Percentiles rank a stretch among this genome's conserved stretches.
Conservation (phyloP, 73 alveolate species). For the Paraurostyla sp. region DNA sequence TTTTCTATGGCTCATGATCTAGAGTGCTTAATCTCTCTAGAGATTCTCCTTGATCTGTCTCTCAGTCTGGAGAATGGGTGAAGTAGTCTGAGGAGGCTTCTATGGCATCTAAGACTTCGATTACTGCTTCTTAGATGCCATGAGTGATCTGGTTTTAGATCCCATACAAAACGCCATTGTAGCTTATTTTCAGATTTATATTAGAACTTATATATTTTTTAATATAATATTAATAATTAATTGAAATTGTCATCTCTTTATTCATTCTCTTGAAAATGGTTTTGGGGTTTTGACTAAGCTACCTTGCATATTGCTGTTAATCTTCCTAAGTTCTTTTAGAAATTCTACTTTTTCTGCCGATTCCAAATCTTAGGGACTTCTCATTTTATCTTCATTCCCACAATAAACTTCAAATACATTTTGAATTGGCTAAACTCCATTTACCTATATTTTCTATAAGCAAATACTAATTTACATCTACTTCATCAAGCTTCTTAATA, state of each 20-base stretch:
- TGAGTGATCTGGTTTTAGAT: neutral
- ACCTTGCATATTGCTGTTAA: slow-evolving; percentile 19
- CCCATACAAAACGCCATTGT: slow-evolving; percentile 57
- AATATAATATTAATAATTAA: neutral
- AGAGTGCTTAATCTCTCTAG: neutral
- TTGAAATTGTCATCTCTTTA: neutral
- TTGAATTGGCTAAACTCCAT: slow-evolving; percentile 15
- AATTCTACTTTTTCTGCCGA: neutral
- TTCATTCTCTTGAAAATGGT: slow-evolving; percentile 17
- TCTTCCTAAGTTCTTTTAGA: neutral
- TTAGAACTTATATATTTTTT: neutral
- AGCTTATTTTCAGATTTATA: neutral
- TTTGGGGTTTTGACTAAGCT: slow-evolving; percentile 38
- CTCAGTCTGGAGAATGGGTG: neutral
- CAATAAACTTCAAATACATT: slow-evolving; percentile 52
- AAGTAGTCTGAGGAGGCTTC: neutral
- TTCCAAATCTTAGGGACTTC: neutral
- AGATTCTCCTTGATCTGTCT: neutral
- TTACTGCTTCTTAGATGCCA: neutral
- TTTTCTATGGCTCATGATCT: neutral
- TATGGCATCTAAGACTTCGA: neutral
- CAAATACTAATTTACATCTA: neutral
- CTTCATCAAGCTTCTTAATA: slow-evolving; percentile 52
- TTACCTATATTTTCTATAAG: neutral
- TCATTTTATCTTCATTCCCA: slow-evolving; percentile 57